phyloP scores from a whole-genome alignment of 192 early-diverging fungal species.

The Coemansia sp. region DNA sequence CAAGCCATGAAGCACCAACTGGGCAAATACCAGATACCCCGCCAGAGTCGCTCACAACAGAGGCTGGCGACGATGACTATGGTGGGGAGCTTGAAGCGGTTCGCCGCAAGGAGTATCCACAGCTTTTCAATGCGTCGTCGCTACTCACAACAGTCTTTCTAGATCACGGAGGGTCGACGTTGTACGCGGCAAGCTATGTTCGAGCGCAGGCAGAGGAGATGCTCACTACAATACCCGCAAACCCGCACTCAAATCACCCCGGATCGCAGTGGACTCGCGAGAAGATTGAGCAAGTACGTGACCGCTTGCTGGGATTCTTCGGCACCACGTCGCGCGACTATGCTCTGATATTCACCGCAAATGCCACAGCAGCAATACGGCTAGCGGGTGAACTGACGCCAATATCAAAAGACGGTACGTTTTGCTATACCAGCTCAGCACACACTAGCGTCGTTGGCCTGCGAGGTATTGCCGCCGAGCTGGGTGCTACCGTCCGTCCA shows the following conservation, averaged over 20 bases:
- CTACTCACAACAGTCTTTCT: conserved; percentile 57
- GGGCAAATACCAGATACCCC: not conserved
- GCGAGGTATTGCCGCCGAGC: conserved; percentile 54
- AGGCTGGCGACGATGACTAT: conserved; percentile 44
- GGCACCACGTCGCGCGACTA: conserved; percentile 60
- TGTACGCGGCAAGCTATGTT: conserved; percentile 52
- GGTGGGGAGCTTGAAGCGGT: conserved; percentile 46
- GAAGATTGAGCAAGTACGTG: conserved; percentile 55
- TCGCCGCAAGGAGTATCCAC: conserved; percentile 58
- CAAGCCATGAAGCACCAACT: not conserved
- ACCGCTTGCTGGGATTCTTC: conserved; percentile 59
- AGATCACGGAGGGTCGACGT: conserved; percentile 66
- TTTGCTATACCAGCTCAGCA: conserved; percentile 63
- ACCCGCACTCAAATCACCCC: conserved; percentile 65
- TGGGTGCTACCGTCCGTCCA: conserved; percentile 19
- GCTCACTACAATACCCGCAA: conserved; percentile 56
- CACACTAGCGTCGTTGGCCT: conserved; percentile 81
- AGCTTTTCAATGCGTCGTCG: conserved; percentile 33
- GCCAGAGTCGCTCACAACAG: not conserved
- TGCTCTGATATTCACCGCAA: conserved; percentile 72
- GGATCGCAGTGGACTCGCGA: conserved; percentile 56
- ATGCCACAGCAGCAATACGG: conserved; percentile 74
- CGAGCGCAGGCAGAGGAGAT: conserved; percentile 48
- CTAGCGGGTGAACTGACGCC: conserved; percentile 72
- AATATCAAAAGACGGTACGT: conserved; percentile 45